Conservation (phyloP, 163 green algal species). For the Scenedesmus sp. region DNA sequence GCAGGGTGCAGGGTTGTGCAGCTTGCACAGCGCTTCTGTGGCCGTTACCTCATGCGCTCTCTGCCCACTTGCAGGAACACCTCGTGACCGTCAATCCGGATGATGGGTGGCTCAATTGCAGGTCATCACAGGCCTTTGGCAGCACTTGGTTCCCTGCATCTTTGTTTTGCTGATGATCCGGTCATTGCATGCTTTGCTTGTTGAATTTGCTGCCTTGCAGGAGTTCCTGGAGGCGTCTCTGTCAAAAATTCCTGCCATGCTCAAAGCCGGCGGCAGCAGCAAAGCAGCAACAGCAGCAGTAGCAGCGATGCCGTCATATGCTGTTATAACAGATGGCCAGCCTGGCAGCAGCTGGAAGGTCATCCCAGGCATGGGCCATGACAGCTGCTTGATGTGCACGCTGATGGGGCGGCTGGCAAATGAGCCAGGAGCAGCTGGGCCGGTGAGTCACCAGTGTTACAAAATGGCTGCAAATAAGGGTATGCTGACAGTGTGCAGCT, state of each 20-base stretch:
- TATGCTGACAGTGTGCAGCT: no score
- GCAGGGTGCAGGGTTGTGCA: no score
- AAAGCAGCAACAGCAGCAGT: neutral
- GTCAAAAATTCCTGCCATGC: neutral
- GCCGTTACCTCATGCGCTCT: no score
- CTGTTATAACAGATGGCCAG: neutral
- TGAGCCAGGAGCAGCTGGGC: neutral
- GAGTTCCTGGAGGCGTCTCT: neutral
- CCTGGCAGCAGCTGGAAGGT: neutral
- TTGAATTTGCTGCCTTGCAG: neutral
- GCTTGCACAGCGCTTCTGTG: no score
- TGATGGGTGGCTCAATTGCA: no score
- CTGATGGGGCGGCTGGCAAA: neutral
- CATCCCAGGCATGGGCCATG: neutral
- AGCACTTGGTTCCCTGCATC: no score
- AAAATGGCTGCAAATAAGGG: no score
- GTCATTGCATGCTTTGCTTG: no score
- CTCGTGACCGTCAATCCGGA: no score
- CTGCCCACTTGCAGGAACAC: no score
- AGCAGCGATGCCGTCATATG: neutral
- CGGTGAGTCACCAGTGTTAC: neutral
- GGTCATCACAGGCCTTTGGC: no score
- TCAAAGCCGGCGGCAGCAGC: neutral
- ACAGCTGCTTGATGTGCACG: neutral
- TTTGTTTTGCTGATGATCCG: no score